Conservation (phyloP, 345 rosid genomes). For the Excoecaria cochinchinensis region DNA sequence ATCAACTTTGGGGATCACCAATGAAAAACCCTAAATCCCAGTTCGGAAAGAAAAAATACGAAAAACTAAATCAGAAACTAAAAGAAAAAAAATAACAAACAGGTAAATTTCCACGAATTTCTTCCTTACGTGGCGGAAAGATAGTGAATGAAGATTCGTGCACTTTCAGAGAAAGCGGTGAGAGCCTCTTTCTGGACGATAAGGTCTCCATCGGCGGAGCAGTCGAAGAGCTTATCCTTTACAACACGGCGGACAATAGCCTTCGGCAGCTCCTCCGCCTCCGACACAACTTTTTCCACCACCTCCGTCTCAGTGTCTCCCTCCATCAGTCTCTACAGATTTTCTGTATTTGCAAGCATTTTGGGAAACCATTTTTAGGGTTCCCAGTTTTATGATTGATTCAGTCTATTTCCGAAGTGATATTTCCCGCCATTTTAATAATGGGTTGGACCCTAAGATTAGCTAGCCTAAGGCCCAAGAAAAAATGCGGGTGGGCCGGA, state of each 20-base stretch:
- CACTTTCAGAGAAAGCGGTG: conserved; percentile 65
- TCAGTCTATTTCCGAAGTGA: no score
- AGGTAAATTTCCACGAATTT: neutral
- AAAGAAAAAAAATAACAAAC: neutral
- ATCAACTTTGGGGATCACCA: neutral
- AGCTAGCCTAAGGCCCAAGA: no score
- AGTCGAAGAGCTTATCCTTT: conserved; percentile 72
- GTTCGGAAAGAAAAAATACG: no score
- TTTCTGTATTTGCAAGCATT: no score
- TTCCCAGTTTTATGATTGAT: no score
- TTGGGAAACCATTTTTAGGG: neutral
- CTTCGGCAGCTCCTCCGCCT: conserved; percentile 76
- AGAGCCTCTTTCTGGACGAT: conserved; percentile 58
- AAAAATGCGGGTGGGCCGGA: no score
- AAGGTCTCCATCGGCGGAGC: conserved; percentile 65
- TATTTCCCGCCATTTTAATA: no score
- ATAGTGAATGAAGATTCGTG: conserved; percentile 73
- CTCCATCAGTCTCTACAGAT: neutral
- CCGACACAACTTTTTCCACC: conserved; percentile 52
- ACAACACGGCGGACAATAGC: conserved; percentile 88
- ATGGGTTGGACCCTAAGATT: no score
- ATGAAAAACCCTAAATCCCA: neutral
- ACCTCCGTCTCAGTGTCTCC: neutral
- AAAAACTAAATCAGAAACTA: no score
- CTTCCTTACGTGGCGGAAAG: conserved; percentile 62